Conservation (phyloP, 176 grass and related monocot species). For the Rhynchospora pubera region DNA sequence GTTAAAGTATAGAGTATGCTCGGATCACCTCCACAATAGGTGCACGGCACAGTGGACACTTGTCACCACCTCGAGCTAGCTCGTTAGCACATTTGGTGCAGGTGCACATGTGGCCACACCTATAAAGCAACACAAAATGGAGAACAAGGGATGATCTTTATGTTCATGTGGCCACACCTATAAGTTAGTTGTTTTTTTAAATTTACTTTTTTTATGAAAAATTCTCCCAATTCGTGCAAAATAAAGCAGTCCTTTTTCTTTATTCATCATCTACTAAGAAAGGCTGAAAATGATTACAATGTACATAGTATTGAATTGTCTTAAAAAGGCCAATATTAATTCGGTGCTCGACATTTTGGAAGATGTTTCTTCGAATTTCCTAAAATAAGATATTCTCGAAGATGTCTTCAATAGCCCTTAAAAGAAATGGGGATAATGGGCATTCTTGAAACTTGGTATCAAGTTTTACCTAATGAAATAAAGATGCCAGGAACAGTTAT, state of each 20-base stretch:
- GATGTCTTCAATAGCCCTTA: no score
- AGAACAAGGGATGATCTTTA: background rate
- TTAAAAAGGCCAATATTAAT: no score
- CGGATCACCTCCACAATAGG: slow-evolving; percentile 77
- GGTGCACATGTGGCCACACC: slow-evolving; percentile 92
- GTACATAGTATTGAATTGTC: background rate
- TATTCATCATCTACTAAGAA: background rate
- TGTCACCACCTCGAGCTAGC: slow-evolving; percentile 48
- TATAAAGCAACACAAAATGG: background rate
- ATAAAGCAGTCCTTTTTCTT: background rate
- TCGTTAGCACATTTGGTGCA: slow-evolving; percentile 72
- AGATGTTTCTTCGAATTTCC: no score
- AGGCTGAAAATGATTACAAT: background rate
- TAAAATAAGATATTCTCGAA: no score
- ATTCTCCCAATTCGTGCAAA: background rate
- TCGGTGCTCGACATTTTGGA: no score
- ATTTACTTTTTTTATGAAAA: background rate
- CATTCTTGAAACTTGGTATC: no score
- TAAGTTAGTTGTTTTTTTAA: no score
- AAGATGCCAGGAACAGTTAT: background rate
- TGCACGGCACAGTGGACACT: slow-evolving; percentile 82
- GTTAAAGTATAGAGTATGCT: slow-evolving; percentile 69
- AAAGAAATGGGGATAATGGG: no score
- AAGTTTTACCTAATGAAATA: background rate
- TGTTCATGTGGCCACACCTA: background rate